Percentiles rank a stretch among this genome's conserved stretches.
Evolutionary conservation across 2,329 filamentous ascomycete species (phyloP).

Genomic region (Elsinoe arachidis): DNA sequence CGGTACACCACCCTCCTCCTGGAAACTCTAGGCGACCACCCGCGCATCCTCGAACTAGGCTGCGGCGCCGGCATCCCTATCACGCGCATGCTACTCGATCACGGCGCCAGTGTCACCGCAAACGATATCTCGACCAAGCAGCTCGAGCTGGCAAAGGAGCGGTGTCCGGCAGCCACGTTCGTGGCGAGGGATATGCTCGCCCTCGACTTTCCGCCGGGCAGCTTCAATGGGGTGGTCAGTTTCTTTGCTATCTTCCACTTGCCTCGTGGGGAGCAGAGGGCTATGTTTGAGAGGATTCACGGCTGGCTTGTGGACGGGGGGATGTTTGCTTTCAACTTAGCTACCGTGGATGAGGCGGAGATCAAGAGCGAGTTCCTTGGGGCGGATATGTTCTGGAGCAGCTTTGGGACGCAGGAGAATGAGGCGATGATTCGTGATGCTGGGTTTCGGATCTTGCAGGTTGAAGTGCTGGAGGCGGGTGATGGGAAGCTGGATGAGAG

Average conservation of each 20-base stretch:
- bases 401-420: constrained; percentile 25
- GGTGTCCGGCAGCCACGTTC: constrained; percentile 19
- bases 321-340: constrained; percentile 20
- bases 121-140: constrained; percentile 22
- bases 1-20: constrained; percentile 27
- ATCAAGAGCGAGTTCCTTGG: constrained; percentile 23
- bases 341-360: constrained; percentile 20
- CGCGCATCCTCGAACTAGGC: constrained; percentile 32
- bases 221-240: constrained; percentile 18
- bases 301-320: constrained; percentile 20
- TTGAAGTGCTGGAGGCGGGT: constrained; percentile 17
- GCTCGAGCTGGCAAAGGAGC: constrained; percentile 16
- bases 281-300: constrained; percentile 18
- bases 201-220: constrained; percentile 17
- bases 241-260: constrained; percentile 24
- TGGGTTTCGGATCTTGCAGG: constrained; percentile 26
- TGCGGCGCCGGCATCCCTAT: constrained; percentile 34
- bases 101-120: constrained; percentile 18
- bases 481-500: constrained; percentile 19
- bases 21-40: constrained; percentile 15
- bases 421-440: constrained; percentile 29
- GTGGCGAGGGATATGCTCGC: constrained; percentile 19
- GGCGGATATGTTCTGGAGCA: constrained; percentile 23
- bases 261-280: constrained; percentile 19
- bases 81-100: constrained; percentile 20